Conservation (phyloP, 2,329 filamentous ascomycete genomes). For the Fusarium lyarnte region DNA sequence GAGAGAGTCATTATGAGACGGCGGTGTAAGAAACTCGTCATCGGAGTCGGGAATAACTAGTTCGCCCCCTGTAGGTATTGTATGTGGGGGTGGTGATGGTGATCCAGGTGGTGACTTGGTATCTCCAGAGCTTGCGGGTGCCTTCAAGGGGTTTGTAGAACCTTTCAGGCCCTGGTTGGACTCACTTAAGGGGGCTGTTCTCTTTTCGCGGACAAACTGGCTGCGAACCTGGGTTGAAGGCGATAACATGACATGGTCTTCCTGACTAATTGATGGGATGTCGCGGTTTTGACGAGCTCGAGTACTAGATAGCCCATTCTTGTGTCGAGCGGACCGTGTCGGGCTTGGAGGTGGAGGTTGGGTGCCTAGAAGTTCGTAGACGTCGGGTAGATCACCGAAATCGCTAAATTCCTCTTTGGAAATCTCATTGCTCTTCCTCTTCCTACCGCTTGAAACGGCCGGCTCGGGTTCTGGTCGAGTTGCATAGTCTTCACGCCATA, state of each 20-base stretch:
- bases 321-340: conserved; percentile 37
- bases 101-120: not conserved
- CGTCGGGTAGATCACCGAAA: conserved; percentile 63
- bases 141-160: conserved; percentile 7
- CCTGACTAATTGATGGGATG: conserved; percentile 28
- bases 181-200: not conserved
- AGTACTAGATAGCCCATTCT: conserved; percentile 29
- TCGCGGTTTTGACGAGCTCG: conserved; percentile 32
- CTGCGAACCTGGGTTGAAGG: conserved; percentile 39
- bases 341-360: conserved; percentile 51
- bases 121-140: conserved; percentile 7
- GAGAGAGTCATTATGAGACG: conserved; percentile 38
- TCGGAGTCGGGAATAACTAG: conserved; percentile 66
- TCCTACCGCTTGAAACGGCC: conserved; percentile 54
- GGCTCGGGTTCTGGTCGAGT: conserved; percentile 52
- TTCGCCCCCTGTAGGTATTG: conserved; percentile 36
- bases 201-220: conserved; percentile 16
- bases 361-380: conserved; percentile 59
- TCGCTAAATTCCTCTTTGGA: conserved; percentile 49
- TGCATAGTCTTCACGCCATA: conserved; percentile 57
- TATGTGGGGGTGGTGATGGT: not conserved
- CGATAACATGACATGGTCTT: conserved; percentile 38
- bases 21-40: conserved; percentile 59
- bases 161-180: conserved; percentile 7
- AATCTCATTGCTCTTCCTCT: conserved; percentile 63